Percentiles rank a stretch among this genome's conserved stretches.
Conservation (phyloP, 805 yeast genomes). For the Spathaspora girioi region DNA sequence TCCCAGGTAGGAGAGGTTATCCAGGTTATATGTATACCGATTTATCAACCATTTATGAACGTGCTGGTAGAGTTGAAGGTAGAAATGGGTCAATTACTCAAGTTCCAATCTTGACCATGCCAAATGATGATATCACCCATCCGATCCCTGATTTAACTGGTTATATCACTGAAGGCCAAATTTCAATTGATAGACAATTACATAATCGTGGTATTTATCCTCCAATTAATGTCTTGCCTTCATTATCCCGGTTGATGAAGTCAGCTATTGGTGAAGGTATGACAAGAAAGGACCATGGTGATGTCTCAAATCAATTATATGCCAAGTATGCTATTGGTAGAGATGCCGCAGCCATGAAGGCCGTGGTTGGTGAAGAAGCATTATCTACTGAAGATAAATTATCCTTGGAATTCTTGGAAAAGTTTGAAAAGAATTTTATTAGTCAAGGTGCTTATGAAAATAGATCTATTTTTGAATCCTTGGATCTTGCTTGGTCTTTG, state of each 20-base stretch:
- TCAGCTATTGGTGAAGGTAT: constrained; percentile 99
- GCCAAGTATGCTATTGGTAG: constrained; percentile 99
- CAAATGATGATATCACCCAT: constrained; percentile 99
- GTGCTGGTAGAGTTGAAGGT: constrained; percentile 99
- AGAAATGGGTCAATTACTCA: constrained; percentile 99
- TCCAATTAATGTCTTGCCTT: constrained; percentile 97
- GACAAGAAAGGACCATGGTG: constrained; percentile 99
- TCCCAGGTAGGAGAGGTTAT: constrained; percentile 99
- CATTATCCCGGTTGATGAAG: constrained; percentile 97
- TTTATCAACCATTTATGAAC: constrained; percentile 96
- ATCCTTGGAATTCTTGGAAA: constrained; percentile 95
- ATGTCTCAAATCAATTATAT: constrained; percentile 96
- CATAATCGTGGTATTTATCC: constrained; percentile 97
- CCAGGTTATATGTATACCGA: constrained; percentile 99
- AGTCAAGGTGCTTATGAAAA: constrained; percentile 96
- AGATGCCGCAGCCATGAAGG: constrained; percentile 99
- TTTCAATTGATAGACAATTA: constrained; percentile 93
- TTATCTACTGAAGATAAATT: constrained; percentile 95
- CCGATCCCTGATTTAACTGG: constrained; percentile 99
- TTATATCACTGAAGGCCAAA: constrained; percentile 98
- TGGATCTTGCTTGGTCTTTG: constrained; percentile 97
- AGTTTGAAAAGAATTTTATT: constrained; percentile 93
- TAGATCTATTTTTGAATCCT: constrained; percentile 89
- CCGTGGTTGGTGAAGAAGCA: constrained; percentile 99
- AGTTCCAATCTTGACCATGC: constrained; percentile 98